phyloP scores from a whole-genome alignment of 164 flowering plant genomes.

The Protea cynaroides region DNA sequence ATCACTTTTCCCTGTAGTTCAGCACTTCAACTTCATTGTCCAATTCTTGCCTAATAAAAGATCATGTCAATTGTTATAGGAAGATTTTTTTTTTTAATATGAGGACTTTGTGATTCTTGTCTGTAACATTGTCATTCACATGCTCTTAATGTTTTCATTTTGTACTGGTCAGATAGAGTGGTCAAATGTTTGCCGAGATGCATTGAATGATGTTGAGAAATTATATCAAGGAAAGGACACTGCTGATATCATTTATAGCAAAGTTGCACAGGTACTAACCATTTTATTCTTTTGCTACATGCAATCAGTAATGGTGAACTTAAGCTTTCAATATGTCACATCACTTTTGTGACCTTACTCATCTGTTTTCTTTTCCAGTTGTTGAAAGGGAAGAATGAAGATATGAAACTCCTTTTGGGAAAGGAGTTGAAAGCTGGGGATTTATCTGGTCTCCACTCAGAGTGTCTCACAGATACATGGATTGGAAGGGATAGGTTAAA shows the following conservation, averaged over 20 bases:
- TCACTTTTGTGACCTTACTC: not conserved
- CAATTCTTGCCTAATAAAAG: too few species aligned
- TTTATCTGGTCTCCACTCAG: slow-evolving; percentile 62
- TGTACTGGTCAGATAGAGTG: slow-evolving; percentile 65
- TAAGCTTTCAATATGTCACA: not conserved
- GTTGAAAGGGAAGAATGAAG: slow-evolving; percentile 63
- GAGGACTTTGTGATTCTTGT: not conserved
- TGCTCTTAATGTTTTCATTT: not conserved
- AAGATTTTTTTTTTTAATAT: not conserved
- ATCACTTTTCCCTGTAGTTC: too few species aligned
- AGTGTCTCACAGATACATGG: slow-evolving; percentile 95
- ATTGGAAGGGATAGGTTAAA: slow-evolving; percentile 76
- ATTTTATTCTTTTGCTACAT: not conserved
- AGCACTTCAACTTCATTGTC: too few species aligned
- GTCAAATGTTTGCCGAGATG: slow-evolving; percentile 58
- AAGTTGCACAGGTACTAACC: slow-evolving; percentile 56
- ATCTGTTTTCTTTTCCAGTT: slow-evolving; percentile 32
- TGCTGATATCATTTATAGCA: slow-evolving; percentile 50
- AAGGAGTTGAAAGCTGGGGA: slow-evolving; percentile 72
- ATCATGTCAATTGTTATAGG: too few species aligned
- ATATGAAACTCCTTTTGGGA: slow-evolving; percentile 53
- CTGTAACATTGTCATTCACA: not conserved
- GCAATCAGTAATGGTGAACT: not conserved
- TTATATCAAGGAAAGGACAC: slow-evolving; percentile 59
- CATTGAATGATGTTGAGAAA: slow-evolving; percentile 51